phyloP scores from a whole-genome alignment of 116 monocot genomes.

The Phalaenopsis hybrid region DNA sequence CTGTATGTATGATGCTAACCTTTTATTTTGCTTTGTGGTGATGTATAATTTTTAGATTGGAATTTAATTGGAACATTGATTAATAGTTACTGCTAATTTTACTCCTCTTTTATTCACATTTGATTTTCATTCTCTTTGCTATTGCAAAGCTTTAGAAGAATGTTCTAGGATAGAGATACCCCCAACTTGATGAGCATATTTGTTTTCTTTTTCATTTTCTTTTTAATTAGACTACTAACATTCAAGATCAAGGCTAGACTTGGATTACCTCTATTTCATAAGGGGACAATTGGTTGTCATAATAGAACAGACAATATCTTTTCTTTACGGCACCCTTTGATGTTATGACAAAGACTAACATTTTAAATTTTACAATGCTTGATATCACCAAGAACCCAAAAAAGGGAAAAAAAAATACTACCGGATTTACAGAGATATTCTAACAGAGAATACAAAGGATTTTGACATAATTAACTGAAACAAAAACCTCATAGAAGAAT shows the following conservation, averaged over 20 bases:
- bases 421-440: too few relatives aligned
- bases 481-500: too few relatives aligned
- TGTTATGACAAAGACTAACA: too few relatives aligned
- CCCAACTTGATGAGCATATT: neutral
- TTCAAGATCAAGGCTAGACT: neutral
- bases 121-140: neutral
- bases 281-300: neutral
- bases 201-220: neutral
- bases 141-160: neutral
- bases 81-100: neutral
- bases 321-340: neutral
- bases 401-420: neutral
- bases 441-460: too few relatives aligned
- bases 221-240: neutral
- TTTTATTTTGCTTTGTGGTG: neutral
- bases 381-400: neutral
- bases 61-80: neutral
- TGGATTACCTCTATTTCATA: neutral
- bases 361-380: too few relatives aligned
- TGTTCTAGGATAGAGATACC: too few relatives aligned
- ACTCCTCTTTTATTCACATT: neutral
- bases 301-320: neutral
- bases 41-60: neutral
- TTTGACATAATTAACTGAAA: too few relatives aligned
- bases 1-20: slow-evolving; percentile 36